phyloP scores from a whole-genome alignment of 2,329 filamentous ascomycete species.

The Pseudogymnoascus sp. region DNA sequence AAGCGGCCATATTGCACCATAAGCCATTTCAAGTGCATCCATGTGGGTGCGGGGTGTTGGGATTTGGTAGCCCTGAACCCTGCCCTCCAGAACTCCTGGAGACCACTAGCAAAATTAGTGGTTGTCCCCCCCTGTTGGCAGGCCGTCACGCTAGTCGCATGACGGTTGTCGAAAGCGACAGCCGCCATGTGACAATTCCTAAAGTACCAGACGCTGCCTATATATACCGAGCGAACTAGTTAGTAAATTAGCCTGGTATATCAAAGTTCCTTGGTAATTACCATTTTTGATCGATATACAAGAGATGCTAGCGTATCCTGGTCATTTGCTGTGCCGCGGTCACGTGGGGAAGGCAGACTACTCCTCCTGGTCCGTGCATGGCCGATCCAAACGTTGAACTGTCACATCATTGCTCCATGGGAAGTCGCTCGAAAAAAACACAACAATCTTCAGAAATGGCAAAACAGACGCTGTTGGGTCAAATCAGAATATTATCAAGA shows the following conservation, averaged over 20 bases:
- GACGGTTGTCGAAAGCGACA: not conserved
- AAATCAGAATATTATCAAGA: not conserved
- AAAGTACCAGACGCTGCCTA: not conserved
- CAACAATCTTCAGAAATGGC: not conserved
- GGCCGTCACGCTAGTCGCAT: not conserved
- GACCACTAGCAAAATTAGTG: not conserved
- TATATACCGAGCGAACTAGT: not conserved
- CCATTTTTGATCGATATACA: not conserved
- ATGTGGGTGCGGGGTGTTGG: not conserved
- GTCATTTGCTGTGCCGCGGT: not conserved
- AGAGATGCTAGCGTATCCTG: not conserved
- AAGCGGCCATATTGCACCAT: no score
- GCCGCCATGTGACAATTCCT: not conserved
- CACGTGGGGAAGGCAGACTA: not conserved
- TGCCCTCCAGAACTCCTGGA: not conserved
- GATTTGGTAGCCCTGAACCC: not conserved
- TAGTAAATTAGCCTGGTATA: not conserved
- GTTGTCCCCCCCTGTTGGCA: not conserved
- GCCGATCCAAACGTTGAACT: not conserved
- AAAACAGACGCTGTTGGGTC: not conserved
- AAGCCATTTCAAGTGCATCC: not conserved
- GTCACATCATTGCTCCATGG: not conserved
- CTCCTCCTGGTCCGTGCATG: not conserved
- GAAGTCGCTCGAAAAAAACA: not conserved
- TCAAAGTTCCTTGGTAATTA: not conserved